Base-by-base conservation (phyloP, 495 filamentous ascomycete species). In the Geopyxis carbonaria region DNA sequence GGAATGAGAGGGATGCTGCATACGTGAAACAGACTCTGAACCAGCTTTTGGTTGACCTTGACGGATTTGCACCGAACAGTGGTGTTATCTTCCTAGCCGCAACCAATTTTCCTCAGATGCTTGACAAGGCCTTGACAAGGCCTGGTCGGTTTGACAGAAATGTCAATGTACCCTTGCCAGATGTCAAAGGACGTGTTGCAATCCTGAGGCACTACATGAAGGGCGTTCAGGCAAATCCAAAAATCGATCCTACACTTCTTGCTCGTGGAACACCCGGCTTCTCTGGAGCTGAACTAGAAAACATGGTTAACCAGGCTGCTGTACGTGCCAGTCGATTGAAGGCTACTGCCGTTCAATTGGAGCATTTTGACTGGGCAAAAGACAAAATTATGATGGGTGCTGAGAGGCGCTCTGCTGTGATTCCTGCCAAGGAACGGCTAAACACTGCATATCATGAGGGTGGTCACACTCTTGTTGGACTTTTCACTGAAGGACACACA, bases 311-410 rank as follows among this genome's bases (percentile, higher is more conserved):
- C 59, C 83, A 93, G 60, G 89, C 89, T 23, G 89, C 89, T 6
- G 76, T 95, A 24, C 83, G 77, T 48, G 89, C 89, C 11, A 82
- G 78, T 56, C 80, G 85, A 56, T 66, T 75, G 36, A 87, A 81
- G 59, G 67, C 74, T 11, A 60, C 59, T 30, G 70, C 72, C 30
- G 85, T 97, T 45, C 63, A 67, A 15, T 76, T 82, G 55, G 56
- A 67, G 14, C 83, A 95, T 53, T 79, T 97, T 38, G 89, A 94
- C 45, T 95, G 84, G 83, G 87, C 89, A 32, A 94, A 91, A 59
- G 89, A 97, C 64, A 92, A 86, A 61, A 82, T 97, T 41, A 77
- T 95, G 64, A 92, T 97, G 81, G 89, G 89, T 32, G 81, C 87
- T 22, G 89, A 95, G 64, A 72, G 77, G 56, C 74, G 71, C 50